Evolutionary conservation across 257 asterid genomes (phyloP), one percentile per base, ranked within the genome.

Genomic region (Solanum rostratum): DNA sequence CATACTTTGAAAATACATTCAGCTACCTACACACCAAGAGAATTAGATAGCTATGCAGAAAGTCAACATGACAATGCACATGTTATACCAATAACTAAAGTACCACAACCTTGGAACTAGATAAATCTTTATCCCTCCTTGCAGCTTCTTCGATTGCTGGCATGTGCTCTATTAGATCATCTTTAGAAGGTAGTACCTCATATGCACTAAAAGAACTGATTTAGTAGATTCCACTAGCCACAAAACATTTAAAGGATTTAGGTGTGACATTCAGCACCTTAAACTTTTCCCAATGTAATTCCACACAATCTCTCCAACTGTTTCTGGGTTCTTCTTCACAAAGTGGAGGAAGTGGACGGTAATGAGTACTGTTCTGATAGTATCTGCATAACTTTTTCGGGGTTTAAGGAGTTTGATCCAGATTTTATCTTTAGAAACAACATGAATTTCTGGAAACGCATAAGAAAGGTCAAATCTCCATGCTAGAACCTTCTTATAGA

Each of bases 401-500:
- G 98, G 98, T 49, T 53, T 89, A 39, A 86, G 90, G 57, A 94
- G 94, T 89, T 88, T 90, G 27, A 92, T 87, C 98, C 97, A 94
- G 79, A 53, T 49, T 78, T 86, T 88, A 39, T 89, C 86, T 76
- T 87, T 87, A 29, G 85, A 65, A 66, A 91, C 92, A 62, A 89
- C 95, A 85, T 88, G 85, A 74, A 92, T 83, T 82, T 88, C 94
- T 5, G 98, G 95, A 57, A 53, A 83, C 84, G n/a, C 85, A 78
- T 79, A 83, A 29, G 90, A 89, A 33, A 94, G 91, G 14, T 88
- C 90, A 83, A 91, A 89, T 86, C 86, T 93, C 98, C 98, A 93
- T 11, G 95, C 98, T 69, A 86, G 68, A 9, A 86, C 93, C 88
- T 86, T 89, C 91, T 85, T 89, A 29, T 69, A 89, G 54, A 92